Percentiles rank a stretch among this genome's conserved stretches.
Evolutionary conservation across 192 early-diverging fungal genomes (phyloP).

Genomic region (Linnemannia schmuckeri): DNA sequence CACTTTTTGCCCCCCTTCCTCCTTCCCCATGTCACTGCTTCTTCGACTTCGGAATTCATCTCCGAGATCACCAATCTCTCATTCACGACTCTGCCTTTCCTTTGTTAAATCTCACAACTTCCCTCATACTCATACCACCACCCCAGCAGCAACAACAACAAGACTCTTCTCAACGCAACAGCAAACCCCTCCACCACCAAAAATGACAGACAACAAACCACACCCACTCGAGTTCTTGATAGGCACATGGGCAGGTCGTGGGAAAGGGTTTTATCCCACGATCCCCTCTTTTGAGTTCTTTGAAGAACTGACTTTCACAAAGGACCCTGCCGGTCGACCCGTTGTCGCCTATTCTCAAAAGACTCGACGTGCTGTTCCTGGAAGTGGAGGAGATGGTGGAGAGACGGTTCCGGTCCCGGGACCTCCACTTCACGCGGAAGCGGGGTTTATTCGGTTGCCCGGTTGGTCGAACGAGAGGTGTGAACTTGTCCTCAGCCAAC

Average conservation of each 20-base stretch:
- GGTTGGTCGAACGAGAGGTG: constrained; percentile 27
- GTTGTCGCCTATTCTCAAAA: constrained; percentile 35
- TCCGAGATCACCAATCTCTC: constrained; percentile 11
- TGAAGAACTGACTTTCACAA: constrained; percentile 41
- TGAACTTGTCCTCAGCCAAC: constrained; percentile 42
- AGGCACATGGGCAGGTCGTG: constrained; percentile 34
- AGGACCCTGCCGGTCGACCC: constrained; percentile 33
- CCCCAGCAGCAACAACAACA: neutral
- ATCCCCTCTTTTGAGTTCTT: constrained; percentile 43
- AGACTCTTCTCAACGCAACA: neutral
- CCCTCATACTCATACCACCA: neutral
- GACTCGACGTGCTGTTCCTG: constrained; percentile 25
- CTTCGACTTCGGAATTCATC: constrained; percentile 29
- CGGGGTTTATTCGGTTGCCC: constrained; percentile 33
- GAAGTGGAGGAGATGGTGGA: neutral
- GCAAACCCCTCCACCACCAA: neutral
- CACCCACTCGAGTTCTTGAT: constrained; percentile 50
- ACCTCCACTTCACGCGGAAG: constrained; percentile 31
- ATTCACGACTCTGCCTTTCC: neutral
- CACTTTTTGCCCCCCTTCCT: neutral
- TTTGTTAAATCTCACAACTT: neutral
- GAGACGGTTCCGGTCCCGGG: constrained; percentile 8
- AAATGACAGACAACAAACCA: constrained; percentile 12
- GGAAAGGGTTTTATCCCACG: constrained; percentile 37
- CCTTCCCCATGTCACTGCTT: constrained; percentile 8